Evolutionary conservation across 805 yeast species (phyloP), one percentile per base, ranked within the genome.

Genomic region (Scheffersomyces spartinae): DNA sequence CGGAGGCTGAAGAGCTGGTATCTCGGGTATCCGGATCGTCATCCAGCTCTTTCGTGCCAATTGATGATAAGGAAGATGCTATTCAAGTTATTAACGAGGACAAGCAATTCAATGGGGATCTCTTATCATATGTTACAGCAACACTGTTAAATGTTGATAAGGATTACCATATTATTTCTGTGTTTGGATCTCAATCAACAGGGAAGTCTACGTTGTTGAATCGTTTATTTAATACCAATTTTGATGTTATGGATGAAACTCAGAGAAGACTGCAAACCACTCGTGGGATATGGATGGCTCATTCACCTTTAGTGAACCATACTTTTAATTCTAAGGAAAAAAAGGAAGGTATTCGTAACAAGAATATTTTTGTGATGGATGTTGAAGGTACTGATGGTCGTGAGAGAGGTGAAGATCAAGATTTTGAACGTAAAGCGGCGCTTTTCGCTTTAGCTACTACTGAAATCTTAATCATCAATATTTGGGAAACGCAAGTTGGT

Each of bases 301-400:
- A 49, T 29, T 51, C 36, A 7, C 66, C 65, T 3, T 39, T 38
- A 3, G 48, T 57, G 19, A 17, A 17, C 9, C n/a, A 17, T 17
- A n/a, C n/a, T n/a, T n/a, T n/a, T 24, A 20, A 26, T 14, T 13
- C 27, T 12, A 12, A 22, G 24, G 5, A 5, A 6, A n/a, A n/a
- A n/a, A n/a, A n/a, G n/a, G n/a, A n/a, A n/a, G n/a, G n/a, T n/a
- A n/a, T n/a, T n/a, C n/a, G n/a, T n/a, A n/a, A n/a, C n/a, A n/a
- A n/a, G n/a, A 62, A 72, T 34, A 61, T 84, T 7, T 66, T 83
- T 33, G 93, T 91, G 2, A 68, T 91, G 68, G 98, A 91, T 47
- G 97, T 91, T n/a, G 98, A 91, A 55, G 98, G 98, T 25, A 86
- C 96, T 1, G 98, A 91, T 55, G 97, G 98, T 25, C 69, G 95